phyloP scores from a whole-genome alignment of 1,139 yeast genomes.

The Zygoascus hellenicus region DNA sequence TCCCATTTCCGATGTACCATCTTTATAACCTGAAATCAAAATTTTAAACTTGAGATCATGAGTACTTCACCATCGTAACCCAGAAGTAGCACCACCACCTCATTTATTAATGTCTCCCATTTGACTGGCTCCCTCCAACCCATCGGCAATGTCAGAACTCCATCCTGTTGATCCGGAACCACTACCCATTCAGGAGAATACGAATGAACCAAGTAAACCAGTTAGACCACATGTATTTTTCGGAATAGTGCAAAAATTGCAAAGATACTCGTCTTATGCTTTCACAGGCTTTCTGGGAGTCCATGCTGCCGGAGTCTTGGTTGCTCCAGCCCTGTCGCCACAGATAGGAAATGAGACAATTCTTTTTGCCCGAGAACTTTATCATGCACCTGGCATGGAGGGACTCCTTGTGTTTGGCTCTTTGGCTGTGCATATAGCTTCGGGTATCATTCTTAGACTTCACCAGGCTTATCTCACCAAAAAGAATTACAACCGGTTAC shows the following conservation, averaged over 20 bases:
- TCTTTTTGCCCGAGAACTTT: slow-evolving; percentile 56
- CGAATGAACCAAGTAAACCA: slow-evolving; percentile 2
- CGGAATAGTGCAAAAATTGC: slow-evolving; percentile 28
- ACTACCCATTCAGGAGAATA: slow-evolving; percentile 1
- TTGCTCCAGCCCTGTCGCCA: slow-evolving; percentile 49
- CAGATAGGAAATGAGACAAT: slow-evolving; percentile 50
- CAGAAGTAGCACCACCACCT: background rate
- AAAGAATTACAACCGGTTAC: slow-evolving; percentile 22
- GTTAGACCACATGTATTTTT: slow-evolving; percentile 9
- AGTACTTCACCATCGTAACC: background rate
- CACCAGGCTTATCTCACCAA: slow-evolving; percentile 34
- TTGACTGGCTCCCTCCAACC: background rate
- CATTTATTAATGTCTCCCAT: background rate
- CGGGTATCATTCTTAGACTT: slow-evolving; percentile 50
- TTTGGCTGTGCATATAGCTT: slow-evolving; percentile 43
- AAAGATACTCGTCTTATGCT: slow-evolving; percentile 58
- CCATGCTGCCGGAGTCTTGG: slow-evolving; percentile 52
- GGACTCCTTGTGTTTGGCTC: slow-evolving; percentile 45
- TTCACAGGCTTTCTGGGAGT: slow-evolving; percentile 54
- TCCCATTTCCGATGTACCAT: too few relatives aligned
- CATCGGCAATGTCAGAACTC: slow-evolving; percentile 8
- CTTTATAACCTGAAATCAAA: too few relatives aligned
- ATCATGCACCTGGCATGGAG: slow-evolving; percentile 52
- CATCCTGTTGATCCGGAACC: slow-evolving; percentile 15
- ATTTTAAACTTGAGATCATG: too few relatives aligned